Conservation (phyloP, 176 grass and related monocot species). For the Oryza officinalis region DNA sequence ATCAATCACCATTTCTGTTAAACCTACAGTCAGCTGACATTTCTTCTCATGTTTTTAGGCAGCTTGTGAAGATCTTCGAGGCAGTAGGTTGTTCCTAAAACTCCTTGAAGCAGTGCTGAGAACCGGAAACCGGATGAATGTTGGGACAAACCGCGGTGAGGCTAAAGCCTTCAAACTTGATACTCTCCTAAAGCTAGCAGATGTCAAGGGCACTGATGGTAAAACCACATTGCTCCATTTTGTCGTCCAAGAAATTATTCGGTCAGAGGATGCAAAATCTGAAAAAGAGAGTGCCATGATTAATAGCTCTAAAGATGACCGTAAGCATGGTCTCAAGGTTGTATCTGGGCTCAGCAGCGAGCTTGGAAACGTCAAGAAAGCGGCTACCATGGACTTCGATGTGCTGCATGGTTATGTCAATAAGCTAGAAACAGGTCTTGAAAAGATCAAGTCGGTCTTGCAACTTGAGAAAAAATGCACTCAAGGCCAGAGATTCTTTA, state of each 20-base stretch:
- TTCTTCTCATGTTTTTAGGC: slow-evolving; percentile 53
- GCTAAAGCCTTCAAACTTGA: slow-evolving; percentile 98
- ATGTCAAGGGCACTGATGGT: slow-evolving; percentile 91
- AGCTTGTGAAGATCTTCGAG: slow-evolving; percentile 88
- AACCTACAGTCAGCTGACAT: slow-evolving; percentile 11
- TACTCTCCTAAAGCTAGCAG: slow-evolving; percentile 93
- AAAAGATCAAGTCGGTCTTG: slow-evolving; percentile 75
- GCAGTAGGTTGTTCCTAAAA: slow-evolving; percentile 87
- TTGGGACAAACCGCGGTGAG: slow-evolving; percentile 88
- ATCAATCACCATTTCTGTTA: background rate
- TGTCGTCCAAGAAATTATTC: slow-evolving; percentile 96
- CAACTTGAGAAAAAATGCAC: slow-evolving; percentile 76
- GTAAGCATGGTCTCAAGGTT: slow-evolving; percentile 83
- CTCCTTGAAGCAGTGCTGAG: slow-evolving; percentile 90
- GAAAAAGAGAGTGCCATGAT: slow-evolving; percentile 51
- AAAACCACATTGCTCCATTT: slow-evolving; percentile 97
- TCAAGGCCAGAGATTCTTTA: slow-evolving; percentile 77
- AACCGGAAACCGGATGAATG: slow-evolving; percentile 98
- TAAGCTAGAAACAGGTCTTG: slow-evolving; percentile 80
- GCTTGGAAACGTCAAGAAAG: slow-evolving; percentile 87
- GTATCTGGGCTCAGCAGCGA: slow-evolving; percentile 80
- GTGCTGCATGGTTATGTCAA: slow-evolving; percentile 82
- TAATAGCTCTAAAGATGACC: slow-evolving; percentile 65
- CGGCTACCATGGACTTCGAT: slow-evolving; percentile 92
- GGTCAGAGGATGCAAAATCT: slow-evolving; percentile 69